A percentile compares a stretch with the other conserved stretches of the same genome.
Conservation (phyloP, 2,329 filamentous ascomycete genomes). For the Scedosporium minutisporum region DNA sequence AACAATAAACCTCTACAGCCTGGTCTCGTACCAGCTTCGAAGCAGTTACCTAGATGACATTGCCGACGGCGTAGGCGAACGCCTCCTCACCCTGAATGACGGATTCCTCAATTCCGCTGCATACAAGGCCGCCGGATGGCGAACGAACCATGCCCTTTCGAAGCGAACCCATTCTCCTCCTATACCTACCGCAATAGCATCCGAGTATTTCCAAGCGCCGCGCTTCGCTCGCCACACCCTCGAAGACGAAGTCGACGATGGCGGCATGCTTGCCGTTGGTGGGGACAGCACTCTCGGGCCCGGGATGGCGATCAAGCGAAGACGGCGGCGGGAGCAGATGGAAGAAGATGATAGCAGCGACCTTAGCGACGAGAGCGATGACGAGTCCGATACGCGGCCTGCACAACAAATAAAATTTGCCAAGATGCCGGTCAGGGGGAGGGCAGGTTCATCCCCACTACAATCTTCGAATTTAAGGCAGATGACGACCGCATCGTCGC, state of each 20-base stretch:
- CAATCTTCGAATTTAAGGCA: constrained; percentile 53
- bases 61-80: constrained; percentile 75
- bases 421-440: constrained; percentile 82
- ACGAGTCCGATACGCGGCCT: constrained; percentile 61
- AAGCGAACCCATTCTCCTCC: constrained; percentile 80
- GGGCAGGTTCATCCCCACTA: constrained; percentile 81
- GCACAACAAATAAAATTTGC: constrained; percentile 90
- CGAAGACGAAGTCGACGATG: constrained; percentile 63
- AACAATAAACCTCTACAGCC: constrained; percentile 37
- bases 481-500: constrained; percentile 34
- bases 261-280: constrained; percentile 60
- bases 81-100: constrained; percentile 72
- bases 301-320: constrained; percentile 55
- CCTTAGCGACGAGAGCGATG: constrained; percentile 74
- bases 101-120: constrained; percentile 68
- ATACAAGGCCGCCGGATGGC: constrained; percentile 78
- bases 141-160: constrained; percentile 60
- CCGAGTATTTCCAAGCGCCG: constrained; percentile 73
- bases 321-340: constrained; percentile 60
- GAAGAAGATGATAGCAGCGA: constrained; percentile 83
- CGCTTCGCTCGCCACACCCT: constrained; percentile 53
- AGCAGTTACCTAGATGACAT: constrained; percentile 72
- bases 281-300: constrained; percentile 60
- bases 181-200: constrained; percentile 72
- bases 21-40: constrained; percentile 74